phyloP scores from a whole-genome alignment of 2,329 filamentous ascomycete genomes.

The Phaeosphaeria sp. region DNA sequence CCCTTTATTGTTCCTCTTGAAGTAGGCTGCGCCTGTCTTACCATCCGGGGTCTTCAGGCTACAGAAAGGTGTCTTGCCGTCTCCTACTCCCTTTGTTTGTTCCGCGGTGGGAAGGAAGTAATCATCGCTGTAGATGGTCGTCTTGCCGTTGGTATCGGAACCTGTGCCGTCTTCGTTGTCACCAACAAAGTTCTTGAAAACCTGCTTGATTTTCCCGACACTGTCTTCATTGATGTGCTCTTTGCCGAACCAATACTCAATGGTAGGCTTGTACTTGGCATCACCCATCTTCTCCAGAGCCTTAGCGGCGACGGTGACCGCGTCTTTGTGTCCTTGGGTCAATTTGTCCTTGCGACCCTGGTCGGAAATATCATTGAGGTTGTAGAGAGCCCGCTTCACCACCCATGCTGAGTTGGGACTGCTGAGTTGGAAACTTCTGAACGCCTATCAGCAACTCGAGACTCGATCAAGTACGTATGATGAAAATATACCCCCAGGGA shows the following conservation, averaged over 20 bases:
- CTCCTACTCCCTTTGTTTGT: background rate
- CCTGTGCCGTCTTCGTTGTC: too few species aligned
- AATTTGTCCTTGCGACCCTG: slow-evolving; percentile 13
- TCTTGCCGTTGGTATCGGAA: too few species aligned
- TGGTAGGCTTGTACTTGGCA: slow-evolving; percentile 5
- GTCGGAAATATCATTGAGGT: slow-evolving; percentile 6
- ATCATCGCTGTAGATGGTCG: too few species aligned
- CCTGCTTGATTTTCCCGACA: too few species aligned
- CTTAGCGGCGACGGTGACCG: slow-evolving; percentile 13
- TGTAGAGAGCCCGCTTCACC: slow-evolving; percentile 10
- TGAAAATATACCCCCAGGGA: background rate
- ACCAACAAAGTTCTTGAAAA: too few species aligned
- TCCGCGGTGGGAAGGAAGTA: too few species aligned
- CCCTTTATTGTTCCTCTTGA: slow-evolving; percentile 5
- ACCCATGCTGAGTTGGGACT: slow-evolving; percentile 7
- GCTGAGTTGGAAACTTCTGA: slow-evolving; percentile 6
- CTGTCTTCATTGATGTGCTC: too few species aligned
- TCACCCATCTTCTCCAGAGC: slow-evolving; percentile 14
- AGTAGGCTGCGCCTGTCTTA: slow-evolving; percentile 10
- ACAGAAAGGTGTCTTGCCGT: slow-evolving; percentile 8
- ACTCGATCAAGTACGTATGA: background rate
- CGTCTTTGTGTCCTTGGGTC: slow-evolving; percentile 15
- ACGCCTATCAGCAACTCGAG: background rate
- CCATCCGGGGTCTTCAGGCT: slow-evolving; percentile 1
- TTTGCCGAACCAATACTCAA: too few species aligned